Percentiles rank a stretch among this genome's conserved stretches.
These are phyloP conservation scores for Tulasnella sp. DNA, from an alignment of 768 basidiomycete genomes.

Conservation along the genomic window DNA sequence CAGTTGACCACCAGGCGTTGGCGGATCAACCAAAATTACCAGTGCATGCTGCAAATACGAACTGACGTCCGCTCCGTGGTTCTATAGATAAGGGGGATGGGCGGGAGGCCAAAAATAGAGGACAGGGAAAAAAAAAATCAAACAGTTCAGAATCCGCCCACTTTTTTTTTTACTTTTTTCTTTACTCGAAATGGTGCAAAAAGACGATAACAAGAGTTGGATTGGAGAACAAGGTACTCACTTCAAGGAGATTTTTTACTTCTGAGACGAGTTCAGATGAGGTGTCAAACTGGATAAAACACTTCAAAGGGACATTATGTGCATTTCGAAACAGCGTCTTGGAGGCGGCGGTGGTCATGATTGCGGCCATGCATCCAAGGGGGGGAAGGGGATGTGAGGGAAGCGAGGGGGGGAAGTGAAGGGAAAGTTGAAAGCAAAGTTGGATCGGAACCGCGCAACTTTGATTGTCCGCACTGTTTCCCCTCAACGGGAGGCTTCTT, in stretches of 20 bases:
- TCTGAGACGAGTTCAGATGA: conserved; percentile 11
- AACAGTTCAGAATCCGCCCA: neutral
- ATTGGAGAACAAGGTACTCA: neutral
- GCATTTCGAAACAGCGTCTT: conserved; percentile 32
- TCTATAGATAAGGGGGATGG: neutral
- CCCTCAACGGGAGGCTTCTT: conserved; percentile 6
- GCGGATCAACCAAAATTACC: conserved; percentile 32
- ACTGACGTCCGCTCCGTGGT: conserved; percentile 29
- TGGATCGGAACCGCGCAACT: conserved; percentile 17
- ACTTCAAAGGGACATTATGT: conserved; percentile 30
- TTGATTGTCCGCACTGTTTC: conserved; percentile 8
- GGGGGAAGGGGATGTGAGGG: neutral
- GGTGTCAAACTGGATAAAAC: conserved; percentile 31
- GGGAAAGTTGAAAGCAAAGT: conserved; percentile 16
- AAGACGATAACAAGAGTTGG: neutral
- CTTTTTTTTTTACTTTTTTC: neutral
- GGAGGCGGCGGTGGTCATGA: neutral
- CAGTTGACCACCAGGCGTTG: conserved; percentile 26
- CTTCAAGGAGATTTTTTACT: conserved; percentile 32
- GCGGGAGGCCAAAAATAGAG: too few species aligned
- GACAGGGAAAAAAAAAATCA: too few species aligned
- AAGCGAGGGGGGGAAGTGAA: neutral
- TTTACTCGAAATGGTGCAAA: neutral
- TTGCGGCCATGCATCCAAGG: conserved; percentile 5
- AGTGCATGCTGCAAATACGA: conserved; percentile 28